Base-by-base conservation (phyloP, 371 early-diverging fungal genomes). In the Actinomortierella ambigua region DNA sequence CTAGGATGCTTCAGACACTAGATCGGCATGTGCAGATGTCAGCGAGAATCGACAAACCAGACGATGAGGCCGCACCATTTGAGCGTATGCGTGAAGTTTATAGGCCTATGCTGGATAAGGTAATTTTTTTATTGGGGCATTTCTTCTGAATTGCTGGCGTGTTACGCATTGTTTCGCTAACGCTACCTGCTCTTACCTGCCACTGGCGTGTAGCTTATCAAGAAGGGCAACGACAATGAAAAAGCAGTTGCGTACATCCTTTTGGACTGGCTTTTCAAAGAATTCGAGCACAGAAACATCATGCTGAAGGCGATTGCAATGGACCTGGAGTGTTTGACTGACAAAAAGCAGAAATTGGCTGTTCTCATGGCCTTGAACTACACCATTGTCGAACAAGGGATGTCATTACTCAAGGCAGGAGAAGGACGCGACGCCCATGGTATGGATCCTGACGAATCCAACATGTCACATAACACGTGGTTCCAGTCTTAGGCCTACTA, bases 331-430 rank as follows among this genome's bases (percentile, higher is more conserved):
- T 40, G 49, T 2, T 3, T 14, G 4, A 29, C 8, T 4, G 63
- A 70, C 47, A 70, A 70, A 41, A 61, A 59, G 29, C 53, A 55
- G 22, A 70, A 65, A 42, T 17, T 70, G 48, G 54, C 71, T 1
- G 50, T 54, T 1, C 34, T 70, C 22, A 0, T 70, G 26, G 59
- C 62, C 0, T 34, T 70, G 34, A 34, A 34, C 11, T 34, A 6
- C 11, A 34, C 34, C 34, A 34, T 34, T 34, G 34, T 34, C 34
- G 34, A 34, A 34, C 34, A 34, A 34, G 34, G 34, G 11, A 11
- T 11, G 11, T 34, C 34, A 11, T 11, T 34, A 34, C 34, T 34
- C 34, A 34, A 34, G 34, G 7, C 34, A 34, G 34, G 34, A 11
- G 11, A 34, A 11, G 34, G 11, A 11, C 34, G 34, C 34, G 34